These are phyloP conservation scores for Vanrija sp. DNA, from an alignment of 1,284 basidiomycete genomes.

Conservation along the genomic window DNA sequence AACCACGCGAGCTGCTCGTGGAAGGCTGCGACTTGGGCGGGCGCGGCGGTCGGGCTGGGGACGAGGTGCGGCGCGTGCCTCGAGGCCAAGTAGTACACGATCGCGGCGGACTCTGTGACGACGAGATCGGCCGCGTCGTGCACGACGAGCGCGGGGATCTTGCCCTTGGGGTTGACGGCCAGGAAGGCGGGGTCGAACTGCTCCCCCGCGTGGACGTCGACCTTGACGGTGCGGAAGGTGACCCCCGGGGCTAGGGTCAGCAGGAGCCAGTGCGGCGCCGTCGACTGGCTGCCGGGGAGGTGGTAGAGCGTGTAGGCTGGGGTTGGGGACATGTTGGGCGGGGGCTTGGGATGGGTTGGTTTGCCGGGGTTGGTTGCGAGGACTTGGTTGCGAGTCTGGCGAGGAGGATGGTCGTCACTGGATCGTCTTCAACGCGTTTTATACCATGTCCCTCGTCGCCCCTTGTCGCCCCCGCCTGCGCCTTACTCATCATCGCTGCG, in stretches of 20 bases:
- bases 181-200: slow-evolving; percentile 19
- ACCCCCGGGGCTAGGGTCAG: slow-evolving; percentile 12
- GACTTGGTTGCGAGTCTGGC: too few relatives aligned
- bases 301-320: slow-evolving; percentile 20
- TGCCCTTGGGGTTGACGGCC: slow-evolving; percentile 23
- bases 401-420: too few relatives aligned
- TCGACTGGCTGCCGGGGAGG: slow-evolving; percentile 14
- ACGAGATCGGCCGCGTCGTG: not conserved
- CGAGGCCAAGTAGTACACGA: slow-evolving; percentile 16
- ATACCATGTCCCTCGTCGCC: too few relatives aligned
- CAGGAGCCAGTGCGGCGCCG: slow-evolving; percentile 23
- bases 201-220: slow-evolving; percentile 11
- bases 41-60: slow-evolving; percentile 1
- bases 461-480: too few relatives aligned
- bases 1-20: slow-evolving; percentile 20
- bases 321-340: slow-evolving; percentile 3
- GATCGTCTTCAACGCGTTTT: too few relatives aligned
- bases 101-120: slow-evolving; percentile 22
- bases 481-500: too few relatives aligned
- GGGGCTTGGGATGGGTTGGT: not conserved
- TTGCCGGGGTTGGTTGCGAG: too few relatives aligned
- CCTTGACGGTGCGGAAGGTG: slow-evolving; percentile 6
- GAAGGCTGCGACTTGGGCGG: slow-evolving; percentile 6
- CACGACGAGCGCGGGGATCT: slow-evolving; percentile 19
- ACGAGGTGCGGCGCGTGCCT: slow-evolving; percentile 9